Evolutionary conservation across 441 rosid genomes (phyloP).

Genomic region (Gossypium lobatum): DNA sequence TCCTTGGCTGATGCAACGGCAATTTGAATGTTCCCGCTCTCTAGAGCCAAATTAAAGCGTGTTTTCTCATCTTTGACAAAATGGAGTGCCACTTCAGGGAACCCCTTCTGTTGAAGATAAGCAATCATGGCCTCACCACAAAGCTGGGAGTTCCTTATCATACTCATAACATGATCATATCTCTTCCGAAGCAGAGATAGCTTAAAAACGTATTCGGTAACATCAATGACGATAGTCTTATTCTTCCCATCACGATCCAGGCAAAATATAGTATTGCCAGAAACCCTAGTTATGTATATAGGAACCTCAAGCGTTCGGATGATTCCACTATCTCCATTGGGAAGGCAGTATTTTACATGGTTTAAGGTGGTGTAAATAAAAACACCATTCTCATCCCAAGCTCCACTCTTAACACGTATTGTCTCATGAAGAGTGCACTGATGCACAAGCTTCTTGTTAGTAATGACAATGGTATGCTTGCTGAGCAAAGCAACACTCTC

Average conservation of each 20-base stretch:
- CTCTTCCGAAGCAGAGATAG: conserved; percentile 63
- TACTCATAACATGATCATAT: conserved; percentile 83
- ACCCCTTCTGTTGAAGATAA: conserved; percentile 87
- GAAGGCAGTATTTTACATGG: conserved; percentile 82
- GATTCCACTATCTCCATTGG: conserved; percentile 84
- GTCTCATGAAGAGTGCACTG: conserved; percentile 81
- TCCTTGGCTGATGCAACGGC: conserved; percentile 92
- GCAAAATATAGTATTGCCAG: conserved; percentile 64
- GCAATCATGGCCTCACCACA: conserved; percentile 96
- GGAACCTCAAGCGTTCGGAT: conserved; percentile 78
- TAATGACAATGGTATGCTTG: conserved; percentile 74
- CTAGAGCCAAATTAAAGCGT: conserved; percentile 84
- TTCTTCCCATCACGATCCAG: conserved; percentile 85
- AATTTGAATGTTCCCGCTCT: conserved; percentile 84
- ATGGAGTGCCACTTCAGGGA: conserved; percentile 94
- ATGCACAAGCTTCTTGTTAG: conserved; percentile 67
- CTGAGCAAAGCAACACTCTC: conserved; percentile 84
- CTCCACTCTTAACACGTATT: conserved; percentile 81
- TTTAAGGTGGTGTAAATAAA: conserved; percentile 75
- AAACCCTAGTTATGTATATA: conserved; percentile 70
- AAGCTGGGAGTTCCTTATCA: conserved; percentile 85
- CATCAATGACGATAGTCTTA: conserved; percentile 56
- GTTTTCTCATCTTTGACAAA: conserved; percentile 92
- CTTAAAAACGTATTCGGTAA: conserved; percentile 83
- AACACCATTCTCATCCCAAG: conserved; percentile 86